Conservation (phyloP, 129 eudicot genomes). For the Calendula officinalis region DNA sequence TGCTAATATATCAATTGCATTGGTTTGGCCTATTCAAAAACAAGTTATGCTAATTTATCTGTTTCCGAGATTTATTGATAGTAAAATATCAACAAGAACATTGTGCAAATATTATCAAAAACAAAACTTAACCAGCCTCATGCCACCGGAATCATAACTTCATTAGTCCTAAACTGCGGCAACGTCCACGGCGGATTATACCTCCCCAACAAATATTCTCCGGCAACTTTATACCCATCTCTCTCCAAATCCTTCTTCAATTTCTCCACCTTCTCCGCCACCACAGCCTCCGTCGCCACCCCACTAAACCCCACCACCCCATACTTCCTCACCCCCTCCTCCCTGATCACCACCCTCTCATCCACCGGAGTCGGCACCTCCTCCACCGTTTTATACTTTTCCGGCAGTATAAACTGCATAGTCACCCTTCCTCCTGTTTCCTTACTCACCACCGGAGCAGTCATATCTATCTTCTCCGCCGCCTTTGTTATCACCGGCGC, state of each 20-base stretch:
- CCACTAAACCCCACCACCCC: constrained; percentile 84
- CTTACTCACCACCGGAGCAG: constrained; percentile 69
- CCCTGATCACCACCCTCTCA: constrained; percentile 90
- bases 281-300: constrained; percentile 58
- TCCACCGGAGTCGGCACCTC: constrained; percentile 91
- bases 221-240: constrained; percentile 64
- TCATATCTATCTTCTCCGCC: constrained; percentile 72
- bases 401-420: constrained; percentile 71
- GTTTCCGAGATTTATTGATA: neutral
- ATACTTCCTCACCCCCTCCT: constrained; percentile 69
- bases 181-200: constrained; percentile 93
- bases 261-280: constrained; percentile 57
- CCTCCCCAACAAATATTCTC: constrained; percentile 67
- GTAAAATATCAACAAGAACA: neutral
- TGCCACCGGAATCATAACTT: constrained; percentile 72
- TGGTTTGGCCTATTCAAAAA: too few species aligned
- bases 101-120: neutral
- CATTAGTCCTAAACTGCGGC: constrained; percentile 80
- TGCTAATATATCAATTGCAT: too few species aligned
- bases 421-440: constrained; percentile 30
- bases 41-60: neutral
- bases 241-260: constrained; percentile 60
- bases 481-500: constrained; percentile 68
- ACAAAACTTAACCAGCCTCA: constrained; percentile 13
- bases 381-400: constrained; percentile 60